Conservation (phyloP, 2,329 filamentous ascomycete species). For the Onygena corvina region DNA sequence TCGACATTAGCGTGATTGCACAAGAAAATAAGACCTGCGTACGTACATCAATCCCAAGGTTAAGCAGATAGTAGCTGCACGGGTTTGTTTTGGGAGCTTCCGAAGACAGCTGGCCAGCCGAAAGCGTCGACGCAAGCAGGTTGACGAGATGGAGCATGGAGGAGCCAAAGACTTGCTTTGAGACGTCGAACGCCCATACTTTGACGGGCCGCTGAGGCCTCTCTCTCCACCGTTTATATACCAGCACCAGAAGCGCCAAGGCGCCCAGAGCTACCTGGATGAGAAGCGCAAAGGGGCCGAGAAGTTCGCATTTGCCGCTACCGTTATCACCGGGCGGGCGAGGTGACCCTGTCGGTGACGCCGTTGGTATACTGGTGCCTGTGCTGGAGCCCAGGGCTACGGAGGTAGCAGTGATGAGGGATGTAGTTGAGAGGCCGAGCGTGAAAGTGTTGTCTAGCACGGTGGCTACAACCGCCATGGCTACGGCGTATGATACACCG, state of each 20-base stretch:
- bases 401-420: constrained; percentile 14
- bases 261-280: constrained; percentile 78
- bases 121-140: constrained; percentile 91
- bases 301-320: constrained; percentile 68
- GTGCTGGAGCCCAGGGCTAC: constrained; percentile 9
- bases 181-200: constrained; percentile 96
- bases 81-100: constrained; percentile 59
- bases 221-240: constrained; percentile 89
- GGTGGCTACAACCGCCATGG: neutral
- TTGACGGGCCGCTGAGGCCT: constrained; percentile 81
- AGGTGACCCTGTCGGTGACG: constrained; percentile 8
- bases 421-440: constrained; percentile 10
- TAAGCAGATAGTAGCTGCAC: constrained; percentile 91
- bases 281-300: constrained; percentile 82
- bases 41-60: constrained; percentile 78
- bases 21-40: neutral
- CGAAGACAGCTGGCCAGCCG: constrained; percentile 60
- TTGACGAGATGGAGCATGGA: constrained; percentile 86
- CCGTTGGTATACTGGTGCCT: neutral
- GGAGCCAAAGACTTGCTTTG: constrained; percentile 92
- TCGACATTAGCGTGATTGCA: neutral
- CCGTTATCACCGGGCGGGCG: constrained; percentile 31
- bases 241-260: constrained; percentile 71
- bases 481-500: neutral
- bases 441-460: constrained; percentile 2